A percentile compares a stretch with the other conserved stretches of the same genome.
phyloP scores from a whole-genome alignment of 176 grass and related monocot genomes.

The Guadua angustifolia region DNA sequence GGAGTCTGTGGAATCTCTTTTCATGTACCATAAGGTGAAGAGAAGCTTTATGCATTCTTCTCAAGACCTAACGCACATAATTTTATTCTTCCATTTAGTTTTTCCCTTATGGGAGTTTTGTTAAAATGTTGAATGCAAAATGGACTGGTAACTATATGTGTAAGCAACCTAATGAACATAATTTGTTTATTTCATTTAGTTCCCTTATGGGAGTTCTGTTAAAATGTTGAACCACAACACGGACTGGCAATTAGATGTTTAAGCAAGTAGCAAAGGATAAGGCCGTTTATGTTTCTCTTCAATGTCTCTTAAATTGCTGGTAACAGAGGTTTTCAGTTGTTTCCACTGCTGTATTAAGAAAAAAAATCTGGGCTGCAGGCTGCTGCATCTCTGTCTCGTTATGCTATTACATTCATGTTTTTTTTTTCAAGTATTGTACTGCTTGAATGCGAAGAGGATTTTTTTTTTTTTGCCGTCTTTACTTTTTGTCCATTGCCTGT shows the following conservation, averaged over 20 bases:
- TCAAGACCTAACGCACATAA: conserved; percentile 31
- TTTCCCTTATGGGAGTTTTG: conserved; percentile 1
- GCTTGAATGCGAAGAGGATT: not conserved
- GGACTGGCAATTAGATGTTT: conserved; percentile 19
- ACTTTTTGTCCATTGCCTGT: conserved; percentile 1
- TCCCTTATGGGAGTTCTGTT: not conserved
- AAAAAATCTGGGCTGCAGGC: not conserved
- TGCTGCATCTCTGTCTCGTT: conserved; percentile 1
- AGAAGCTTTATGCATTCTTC: conserved; percentile 28
- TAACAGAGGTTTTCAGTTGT: conserved; percentile 12
- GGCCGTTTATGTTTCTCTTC: conserved; percentile 10
- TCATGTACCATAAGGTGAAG: conserved; percentile 73
- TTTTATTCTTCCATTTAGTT: conserved; percentile 16
- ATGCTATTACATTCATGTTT: conserved; percentile 1
- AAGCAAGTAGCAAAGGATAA: not conserved
- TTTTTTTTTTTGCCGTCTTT: not conserved
- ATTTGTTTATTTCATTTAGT: conserved; percentile 16
- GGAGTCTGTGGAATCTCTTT: conserved; percentile 82
- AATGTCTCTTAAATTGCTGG: not conserved
- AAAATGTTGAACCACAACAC: conserved; percentile 28
- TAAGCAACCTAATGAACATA: conserved; percentile 25
- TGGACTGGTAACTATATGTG: conserved; percentile 15
- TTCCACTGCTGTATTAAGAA: conserved; percentile 1
- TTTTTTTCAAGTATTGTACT: conserved; percentile 18
- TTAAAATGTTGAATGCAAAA: conserved; percentile 13